These are phyloP conservation scores for Mycena kentingensis DNA, from an alignment of 768 basidiomycete species.

Conservation along the genomic window DNA sequence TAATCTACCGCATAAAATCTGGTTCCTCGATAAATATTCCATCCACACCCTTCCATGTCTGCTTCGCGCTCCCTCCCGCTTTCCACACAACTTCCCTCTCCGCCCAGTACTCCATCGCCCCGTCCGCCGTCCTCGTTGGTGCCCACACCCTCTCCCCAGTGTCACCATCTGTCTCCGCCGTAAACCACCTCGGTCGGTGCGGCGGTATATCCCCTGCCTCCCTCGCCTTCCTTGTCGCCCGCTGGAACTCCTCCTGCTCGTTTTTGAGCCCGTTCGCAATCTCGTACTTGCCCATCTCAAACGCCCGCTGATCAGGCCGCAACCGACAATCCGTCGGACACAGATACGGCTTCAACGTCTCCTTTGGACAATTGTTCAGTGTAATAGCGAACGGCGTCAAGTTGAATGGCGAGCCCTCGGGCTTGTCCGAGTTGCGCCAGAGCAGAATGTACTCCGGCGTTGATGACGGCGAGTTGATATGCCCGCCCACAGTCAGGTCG, in stretches of 20 bases:
- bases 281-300: slow-evolving; percentile 87
- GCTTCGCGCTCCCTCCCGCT: slow-evolving; percentile 37
- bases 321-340: slow-evolving; percentile 92
- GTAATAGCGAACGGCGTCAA: slow-evolving; percentile 93
- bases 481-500: slow-evolving; percentile 59
- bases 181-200: slow-evolving; percentile 89
- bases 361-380: slow-evolving; percentile 81
- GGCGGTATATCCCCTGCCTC: slow-evolving; percentile 73
- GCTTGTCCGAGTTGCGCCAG: slow-evolving; percentile 91
- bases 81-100: slow-evolving; percentile 71
- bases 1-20: slow-evolving; percentile 29
- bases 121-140: slow-evolving; percentile 54
- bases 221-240: slow-evolving; percentile 66
- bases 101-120: slow-evolving; percentile 77
- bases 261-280: slow-evolving; percentile 79
- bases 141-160: slow-evolving; percentile 89
- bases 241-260: slow-evolving; percentile 82
- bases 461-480: slow-evolving; percentile 39
- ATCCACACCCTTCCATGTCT: slow-evolving; percentile 70
- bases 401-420: slow-evolving; percentile 81
- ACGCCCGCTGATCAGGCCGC: slow-evolving; percentile 91
- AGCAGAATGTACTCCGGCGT: slow-evolving; percentile 78
- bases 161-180: slow-evolving; percentile 78
- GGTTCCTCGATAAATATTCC: slow-evolving; percentile 79
- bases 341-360: slow-evolving; percentile 68